phyloP scores from a whole-genome alignment of 2,329 filamentous ascomycete species.

The Penicillium olsonii region DNA sequence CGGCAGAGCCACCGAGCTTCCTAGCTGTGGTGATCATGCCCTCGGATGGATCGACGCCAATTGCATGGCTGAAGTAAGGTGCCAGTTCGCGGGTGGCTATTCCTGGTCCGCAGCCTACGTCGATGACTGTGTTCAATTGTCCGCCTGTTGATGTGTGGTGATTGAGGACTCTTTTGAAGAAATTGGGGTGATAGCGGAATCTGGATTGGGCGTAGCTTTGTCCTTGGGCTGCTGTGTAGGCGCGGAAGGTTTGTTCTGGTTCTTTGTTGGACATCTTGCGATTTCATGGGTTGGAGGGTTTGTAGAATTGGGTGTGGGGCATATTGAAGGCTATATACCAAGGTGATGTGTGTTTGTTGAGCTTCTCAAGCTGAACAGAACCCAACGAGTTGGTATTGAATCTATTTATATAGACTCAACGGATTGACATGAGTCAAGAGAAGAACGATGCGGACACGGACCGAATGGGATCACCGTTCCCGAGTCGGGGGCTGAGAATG shows the following conservation, averaged over 20 bases:
- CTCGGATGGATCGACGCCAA: conserved; percentile 55
- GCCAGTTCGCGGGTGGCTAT: conserved; percentile 50
- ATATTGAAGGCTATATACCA: too few relatives aligned
- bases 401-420: too few relatives aligned
- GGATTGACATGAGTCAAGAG: too few relatives aligned
- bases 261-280: not conserved
- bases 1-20: conserved; percentile 35
- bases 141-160: conserved; percentile 52
- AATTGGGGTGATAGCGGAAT: conserved; percentile 49
- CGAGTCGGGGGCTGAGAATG: too few relatives aligned
- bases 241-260: conserved; percentile 23
- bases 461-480: too few relatives aligned
- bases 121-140: conserved; percentile 48
- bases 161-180: conserved; percentile 51
- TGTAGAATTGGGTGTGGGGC: too few relatives aligned
- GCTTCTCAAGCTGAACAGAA: not conserved
- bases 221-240: conserved; percentile 22
- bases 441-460: too few relatives aligned
- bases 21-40: conserved; percentile 56
- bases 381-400: too few relatives aligned
- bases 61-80: conserved; percentile 46
- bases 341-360: too few relatives aligned
- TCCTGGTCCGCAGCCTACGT: conserved; percentile 61
- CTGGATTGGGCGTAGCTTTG: conserved; percentile 44
- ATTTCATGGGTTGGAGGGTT: not conserved